These are phyloP conservation scores for Cystofilobasidium capitatum DNA, from an alignment of 768 basidiomycete species.

Conservation along the genomic window DNA sequence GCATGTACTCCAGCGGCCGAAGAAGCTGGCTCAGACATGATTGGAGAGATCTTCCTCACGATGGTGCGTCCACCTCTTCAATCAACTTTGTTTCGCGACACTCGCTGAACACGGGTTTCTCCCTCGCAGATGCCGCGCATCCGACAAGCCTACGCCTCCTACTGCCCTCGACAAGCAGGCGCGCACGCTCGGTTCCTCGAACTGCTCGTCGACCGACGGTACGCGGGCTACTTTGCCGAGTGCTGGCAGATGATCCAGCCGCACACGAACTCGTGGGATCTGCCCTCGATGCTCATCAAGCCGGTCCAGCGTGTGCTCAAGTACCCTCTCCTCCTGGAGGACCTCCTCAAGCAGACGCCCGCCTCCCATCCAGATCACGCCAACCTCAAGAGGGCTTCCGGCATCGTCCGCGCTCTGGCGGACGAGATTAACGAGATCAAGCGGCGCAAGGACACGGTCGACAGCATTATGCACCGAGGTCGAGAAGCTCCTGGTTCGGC, in stretches of 20 bases:
- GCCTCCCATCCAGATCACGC: conserved; percentile 40
- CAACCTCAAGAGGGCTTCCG: conserved; percentile 42
- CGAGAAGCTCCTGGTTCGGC: conserved; percentile 21
- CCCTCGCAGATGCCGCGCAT: conserved; percentile 33
- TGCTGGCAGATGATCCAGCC: conserved; percentile 38
- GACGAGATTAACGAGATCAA: conserved; percentile 61
- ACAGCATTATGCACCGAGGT: conserved; percentile 32
- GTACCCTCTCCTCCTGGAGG: conserved; percentile 39
- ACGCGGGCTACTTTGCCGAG: conserved; percentile 35
- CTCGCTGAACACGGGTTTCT: neutral
- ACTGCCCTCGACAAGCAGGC: conserved; percentile 37
- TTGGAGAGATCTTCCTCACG: conserved; percentile 35
- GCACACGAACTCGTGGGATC: conserved; percentile 41
- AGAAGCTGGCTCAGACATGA: conserved; percentile 27
- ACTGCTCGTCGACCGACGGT: conserved; percentile 33
- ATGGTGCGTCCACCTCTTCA: conserved; percentile 30
- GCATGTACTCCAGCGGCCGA: conserved; percentile 30
- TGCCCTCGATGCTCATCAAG: conserved; percentile 41
- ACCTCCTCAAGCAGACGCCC: conserved; percentile 37
- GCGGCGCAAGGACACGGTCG: conserved; percentile 58
- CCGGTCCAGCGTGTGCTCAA: conserved; percentile 41
- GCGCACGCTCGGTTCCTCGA: conserved; percentile 37
- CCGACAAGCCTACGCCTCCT: conserved; percentile 36
- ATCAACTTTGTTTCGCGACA: neutral
- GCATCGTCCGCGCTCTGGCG: conserved; percentile 41